Evolutionary conservation across 495 filamentous ascomycete species (phyloP), one percentile per base, ranked within the genome.

Genomic region (Lindgomyces ingoldianus): DNA sequence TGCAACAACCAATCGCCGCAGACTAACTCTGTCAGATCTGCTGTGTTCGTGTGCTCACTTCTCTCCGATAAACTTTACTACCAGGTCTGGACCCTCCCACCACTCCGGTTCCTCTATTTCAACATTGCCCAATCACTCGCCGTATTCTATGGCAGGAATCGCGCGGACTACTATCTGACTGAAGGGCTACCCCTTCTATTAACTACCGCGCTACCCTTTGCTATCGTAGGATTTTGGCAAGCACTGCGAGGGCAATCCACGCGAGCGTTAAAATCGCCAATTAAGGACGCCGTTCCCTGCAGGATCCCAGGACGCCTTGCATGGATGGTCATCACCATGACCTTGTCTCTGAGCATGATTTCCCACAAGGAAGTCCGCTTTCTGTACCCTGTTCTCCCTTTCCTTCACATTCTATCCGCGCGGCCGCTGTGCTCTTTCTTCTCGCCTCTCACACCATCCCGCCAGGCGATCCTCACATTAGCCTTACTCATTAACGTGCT

Each of bases 291-390:
- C 25, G 59, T 67, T 30, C 36, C 58, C 0, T 21, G 44, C 39
- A 57, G 59, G n/a, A 67, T 74, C 14, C 21, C 72, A 2, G 4
- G 46, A 3, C 68, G 67, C 0, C 57, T 96, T 16, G 83, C 86
- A 33, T 79, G 80, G 16, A 80, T 86, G 0, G 79, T 83, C 30
- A 36, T 91, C 30, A 64, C 82, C 26, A 87, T 91, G 66, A 81
- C 87, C 22, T 66, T 76, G 0, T 72, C 79, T 19, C 84, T 98
- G 19, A 95, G 90, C 9, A 62, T 90, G 14, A 89, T 98, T 58
- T 85, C 93, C 25, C 94, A 98, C 78, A 98, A 98, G 76, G 94
- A 98, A 83, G 89, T 96, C 63, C 91, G 94, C 66, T 98, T 98
- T 77, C 89, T 98, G 65, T 96, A 96, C 71, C 95, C 94, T 4